Percentiles rank a stretch among this genome's conserved stretches.
phyloP scores from a whole-genome alignment of 1,284 basidiomycete genomes.

The Leucoagaricus sp. region DNA sequence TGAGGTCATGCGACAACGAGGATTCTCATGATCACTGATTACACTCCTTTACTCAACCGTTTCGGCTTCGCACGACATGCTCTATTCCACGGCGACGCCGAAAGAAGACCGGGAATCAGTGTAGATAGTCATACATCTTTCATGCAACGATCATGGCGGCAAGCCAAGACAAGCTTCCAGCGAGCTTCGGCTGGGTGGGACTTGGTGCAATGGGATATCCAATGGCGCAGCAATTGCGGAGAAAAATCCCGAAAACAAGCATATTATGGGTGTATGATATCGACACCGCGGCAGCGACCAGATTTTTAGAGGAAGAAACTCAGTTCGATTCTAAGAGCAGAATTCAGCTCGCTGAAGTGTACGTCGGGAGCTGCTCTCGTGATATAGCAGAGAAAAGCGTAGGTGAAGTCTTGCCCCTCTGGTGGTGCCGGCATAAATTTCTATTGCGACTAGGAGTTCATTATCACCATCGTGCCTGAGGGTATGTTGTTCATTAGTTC shows the following conservation, averaged over 20 bases:
- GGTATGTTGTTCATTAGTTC: conserved; percentile 21
- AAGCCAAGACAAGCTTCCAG: background rate
- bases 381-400: conserved; percentile 39
- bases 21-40: too few species aligned
- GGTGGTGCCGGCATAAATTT: conserved; percentile 13
- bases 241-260: conserved; percentile 28
- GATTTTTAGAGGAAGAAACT: conserved; percentile 23
- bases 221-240: conserved; percentile 37
- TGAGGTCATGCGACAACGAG: too few species aligned
- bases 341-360: conserved; percentile 20
- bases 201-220: conserved; percentile 44
- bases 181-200: conserved; percentile 38
- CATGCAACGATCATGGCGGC: background rate
- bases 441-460: conserved; percentile 30
- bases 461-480: conserved; percentile 42
- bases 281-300: conserved; percentile 25
- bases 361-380: conserved; percentile 26
- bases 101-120: too few species aligned
- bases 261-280: conserved; percentile 36
- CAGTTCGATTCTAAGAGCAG: conserved; percentile 18
- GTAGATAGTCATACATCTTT: too few species aligned
- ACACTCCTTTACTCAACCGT: too few species aligned
- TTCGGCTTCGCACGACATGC: too few species aligned
- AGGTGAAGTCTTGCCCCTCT: conserved; percentile 15
- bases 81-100: too few species aligned